Conservation (phyloP, 164 flowering plant genomes). For the Aristolochia contorta region DNA sequence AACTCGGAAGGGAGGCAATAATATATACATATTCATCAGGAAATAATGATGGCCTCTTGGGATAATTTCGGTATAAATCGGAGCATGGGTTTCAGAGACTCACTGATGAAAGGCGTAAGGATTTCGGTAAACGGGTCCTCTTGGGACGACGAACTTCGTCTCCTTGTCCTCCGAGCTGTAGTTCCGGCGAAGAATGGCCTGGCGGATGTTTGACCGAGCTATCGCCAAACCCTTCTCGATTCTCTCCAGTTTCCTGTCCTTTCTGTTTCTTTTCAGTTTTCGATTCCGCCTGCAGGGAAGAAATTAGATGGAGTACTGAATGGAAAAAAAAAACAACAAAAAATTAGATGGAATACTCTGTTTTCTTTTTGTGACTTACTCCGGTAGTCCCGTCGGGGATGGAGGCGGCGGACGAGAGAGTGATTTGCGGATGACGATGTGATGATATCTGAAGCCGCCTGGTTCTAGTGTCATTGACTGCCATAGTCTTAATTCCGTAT, state of each 20-base stretch:
- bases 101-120: constrained; percentile 51
- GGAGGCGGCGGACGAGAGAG: not conserved
- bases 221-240: constrained; percentile 38
- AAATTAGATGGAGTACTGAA: not conserved
- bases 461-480: not conserved
- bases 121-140: constrained; percentile 40
- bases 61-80: too few relatives aligned
- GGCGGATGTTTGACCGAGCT: constrained; percentile 42
- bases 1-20: too few relatives aligned
- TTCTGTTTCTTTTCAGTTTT: not conserved
- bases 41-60: too few relatives aligned
- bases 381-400: not conserved
- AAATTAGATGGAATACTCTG: not conserved
- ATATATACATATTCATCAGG: too few relatives aligned
- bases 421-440: not conserved
- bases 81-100: too few relatives aligned
- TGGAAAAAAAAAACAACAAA: too few relatives aligned
- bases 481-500: not conserved
- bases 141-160: constrained; percentile 6
- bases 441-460: not conserved
- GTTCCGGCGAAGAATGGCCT: constrained; percentile 13
- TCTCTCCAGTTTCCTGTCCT: not conserved
- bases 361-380: not conserved
- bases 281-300: not conserved
- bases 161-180: not conserved